Conservation (phyloP, 345 rosid genomes). For the Dipteronia sinensis region DNA sequence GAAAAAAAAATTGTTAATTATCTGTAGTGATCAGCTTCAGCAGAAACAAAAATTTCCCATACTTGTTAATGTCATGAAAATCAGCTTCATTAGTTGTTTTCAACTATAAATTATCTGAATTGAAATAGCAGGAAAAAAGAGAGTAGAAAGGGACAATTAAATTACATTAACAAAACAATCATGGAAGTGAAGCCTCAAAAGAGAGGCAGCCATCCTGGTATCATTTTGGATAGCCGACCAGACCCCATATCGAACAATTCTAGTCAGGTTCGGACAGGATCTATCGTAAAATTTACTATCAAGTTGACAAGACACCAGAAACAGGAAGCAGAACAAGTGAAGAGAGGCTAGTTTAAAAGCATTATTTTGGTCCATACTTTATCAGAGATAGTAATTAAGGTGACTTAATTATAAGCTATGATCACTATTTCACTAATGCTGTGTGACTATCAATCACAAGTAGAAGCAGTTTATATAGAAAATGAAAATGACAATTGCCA, state of each 20-base stretch:
- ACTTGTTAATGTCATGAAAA: not conserved
- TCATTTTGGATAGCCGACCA: slow-evolving; percentile 59
- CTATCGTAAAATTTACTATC: slow-evolving; percentile 51
- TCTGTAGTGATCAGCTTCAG: not conserved
- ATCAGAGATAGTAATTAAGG: not conserved
- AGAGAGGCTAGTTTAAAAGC: slow-evolving; percentile 21
- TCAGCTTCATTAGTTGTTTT: not conserved
- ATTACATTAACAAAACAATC: slow-evolving; percentile 69
- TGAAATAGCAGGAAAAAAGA: no score
- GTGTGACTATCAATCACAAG: slow-evolving; percentile 9
- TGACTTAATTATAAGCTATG: not conserved
- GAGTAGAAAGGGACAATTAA: not conserved
- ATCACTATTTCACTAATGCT: not conserved
- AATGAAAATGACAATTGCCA: not conserved
- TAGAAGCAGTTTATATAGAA: slow-evolving; percentile 38
- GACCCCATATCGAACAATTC: slow-evolving; percentile 48
- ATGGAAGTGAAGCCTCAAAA: slow-evolving; percentile 69
- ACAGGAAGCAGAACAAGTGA: slow-evolving; percentile 30
- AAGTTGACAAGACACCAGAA: slow-evolving; percentile 53
- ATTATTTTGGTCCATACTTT: slow-evolving; percentile 35
- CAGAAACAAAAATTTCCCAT: not conserved
- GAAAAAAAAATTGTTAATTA: not conserved
- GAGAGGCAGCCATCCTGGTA: slow-evolving; percentile 69
- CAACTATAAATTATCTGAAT: no score
- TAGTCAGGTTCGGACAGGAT: slow-evolving; percentile 49